Conservation (phyloP, 129 eudicot genomes). For the Lactuca sativa region DNA sequence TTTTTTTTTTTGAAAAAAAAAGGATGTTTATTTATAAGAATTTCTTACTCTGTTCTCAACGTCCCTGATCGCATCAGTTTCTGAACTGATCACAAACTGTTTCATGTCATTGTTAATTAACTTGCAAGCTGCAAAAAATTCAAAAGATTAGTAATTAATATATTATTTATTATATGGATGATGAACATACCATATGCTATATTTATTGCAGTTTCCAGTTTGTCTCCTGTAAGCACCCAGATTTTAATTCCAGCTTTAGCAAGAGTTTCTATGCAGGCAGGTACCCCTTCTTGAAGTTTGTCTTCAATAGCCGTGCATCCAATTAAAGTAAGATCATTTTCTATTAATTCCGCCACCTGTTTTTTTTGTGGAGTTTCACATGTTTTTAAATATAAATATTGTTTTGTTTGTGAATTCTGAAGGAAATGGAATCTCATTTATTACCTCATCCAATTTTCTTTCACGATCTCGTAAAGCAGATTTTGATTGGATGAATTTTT, state of each 20-base stretch:
- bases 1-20: no score
- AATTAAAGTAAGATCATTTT: conserved; percentile 78
- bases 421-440: not conserved
- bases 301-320: conserved; percentile 99
- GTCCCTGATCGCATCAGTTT: conserved; percentile 92
- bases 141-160: conserved; percentile 14
- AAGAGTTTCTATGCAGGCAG: conserved; percentile 90
- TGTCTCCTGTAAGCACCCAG: conserved; percentile 99
- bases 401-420: not conserved
- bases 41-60: conserved; percentile 75
- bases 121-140: conserved; percentile 74
- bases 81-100: conserved; percentile 93
- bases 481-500: conserved; percentile 89
- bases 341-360: conserved; percentile 95
- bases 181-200: conserved; percentile 99
- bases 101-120: conserved; percentile 88
- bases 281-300: conserved; percentile 99
- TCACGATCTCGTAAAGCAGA: conserved; percentile 93
- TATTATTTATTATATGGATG: conserved; percentile 13
- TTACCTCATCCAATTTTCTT: conserved; percentile 91
- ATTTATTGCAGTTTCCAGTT: conserved; percentile 96
- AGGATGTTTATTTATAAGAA: not conserved
- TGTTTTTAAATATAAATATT: not conserved
- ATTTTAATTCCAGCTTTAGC: conserved; percentile 96
- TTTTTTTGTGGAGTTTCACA: no score